phyloP scores from a whole-genome alignment of 495 filamentous ascomycete species.

The Penicillium goetzii region DNA sequence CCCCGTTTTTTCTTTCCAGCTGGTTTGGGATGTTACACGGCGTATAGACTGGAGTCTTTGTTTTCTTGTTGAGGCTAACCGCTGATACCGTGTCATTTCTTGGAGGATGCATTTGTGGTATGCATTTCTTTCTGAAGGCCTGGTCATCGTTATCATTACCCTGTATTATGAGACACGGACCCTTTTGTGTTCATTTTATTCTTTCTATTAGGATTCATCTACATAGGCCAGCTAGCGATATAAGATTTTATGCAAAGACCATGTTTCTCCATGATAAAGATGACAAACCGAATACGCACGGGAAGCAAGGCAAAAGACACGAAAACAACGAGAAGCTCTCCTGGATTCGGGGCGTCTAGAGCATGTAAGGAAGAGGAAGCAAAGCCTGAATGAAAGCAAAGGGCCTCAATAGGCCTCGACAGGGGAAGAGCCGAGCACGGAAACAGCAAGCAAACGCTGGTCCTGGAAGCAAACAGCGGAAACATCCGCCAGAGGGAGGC shows the following conservation, averaged over 20 bases:
- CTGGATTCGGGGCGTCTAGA: too few relatives aligned
- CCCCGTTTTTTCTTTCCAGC: conserved; percentile 22
- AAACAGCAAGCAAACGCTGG: too few relatives aligned
- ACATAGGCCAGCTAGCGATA: conserved; percentile 8
- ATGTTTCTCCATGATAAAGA: not conserved
- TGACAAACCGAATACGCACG: too few relatives aligned
- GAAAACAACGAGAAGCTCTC: too few relatives aligned
- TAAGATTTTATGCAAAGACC: not conserved
- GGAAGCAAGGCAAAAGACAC: too few relatives aligned
- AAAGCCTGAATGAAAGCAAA: too few relatives aligned
- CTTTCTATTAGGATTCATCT: conserved; percentile 1
- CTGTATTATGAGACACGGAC: conserved; percentile 34
- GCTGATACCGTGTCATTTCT: not conserved
- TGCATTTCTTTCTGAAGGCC: not conserved
- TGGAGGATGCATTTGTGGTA: not conserved
- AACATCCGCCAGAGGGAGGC: too few relatives aligned
- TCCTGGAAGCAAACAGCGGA: too few relatives aligned
- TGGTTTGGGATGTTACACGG: conserved; percentile 29
- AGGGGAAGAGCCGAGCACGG: too few relatives aligned
- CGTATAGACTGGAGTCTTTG: conserved; percentile 39
- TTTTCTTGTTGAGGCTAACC: conserved; percentile 17
- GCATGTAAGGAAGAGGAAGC: too few relatives aligned
- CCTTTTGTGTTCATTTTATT: conserved; percentile 8
- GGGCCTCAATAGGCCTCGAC: too few relatives aligned
- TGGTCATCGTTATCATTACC: conserved; percentile 8